Evolutionary conservation across 768 basidiomycete species (phyloP).

Genomic region (Amanita phalloides): DNA sequence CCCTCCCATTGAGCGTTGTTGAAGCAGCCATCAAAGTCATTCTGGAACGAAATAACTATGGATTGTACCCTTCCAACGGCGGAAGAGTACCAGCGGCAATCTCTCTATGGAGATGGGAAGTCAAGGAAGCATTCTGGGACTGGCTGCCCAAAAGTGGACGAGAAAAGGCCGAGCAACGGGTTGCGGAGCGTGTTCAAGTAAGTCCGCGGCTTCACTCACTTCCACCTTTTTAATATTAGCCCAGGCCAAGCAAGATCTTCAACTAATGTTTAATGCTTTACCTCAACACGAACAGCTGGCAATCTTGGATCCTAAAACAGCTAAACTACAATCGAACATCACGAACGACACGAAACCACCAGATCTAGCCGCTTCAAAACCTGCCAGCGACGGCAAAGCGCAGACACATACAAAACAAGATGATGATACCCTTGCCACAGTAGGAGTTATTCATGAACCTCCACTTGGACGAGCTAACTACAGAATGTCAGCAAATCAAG

Average conservation of each 20-base stretch:
- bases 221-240: not conserved
- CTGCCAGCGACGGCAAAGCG: not conserved
- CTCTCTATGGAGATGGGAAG: conserved; percentile 84
- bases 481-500: conserved; percentile 6
- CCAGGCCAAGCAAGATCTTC: conserved; percentile 52
- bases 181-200: conserved; percentile 58
- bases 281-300: conserved; percentile 43
- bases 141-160: conserved; percentile 60
- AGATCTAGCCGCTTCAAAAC: not conserved
- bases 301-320: conserved; percentile 43
- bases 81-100: conserved; percentile 51
- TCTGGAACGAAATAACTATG: conserved; percentile 71
- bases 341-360: conserved; percentile 13
- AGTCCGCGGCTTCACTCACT: conserved; percentile 9
- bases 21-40: conserved; percentile 56
- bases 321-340: conserved; percentile 23
- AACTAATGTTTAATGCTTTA: conserved; percentile 42
- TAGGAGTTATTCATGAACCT: not conserved
- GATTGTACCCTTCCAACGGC: conserved; percentile 44
- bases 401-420: conserved; percentile 1
- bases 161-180: conserved; percentile 51
- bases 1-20: conserved; percentile 41
- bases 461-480: not conserved
- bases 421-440: not conserved
- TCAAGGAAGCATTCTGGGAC: conserved; percentile 41